Conservation (phyloP, 2,329 filamentous ascomycete species). For the Akanthomyces uredinophilus region DNA sequence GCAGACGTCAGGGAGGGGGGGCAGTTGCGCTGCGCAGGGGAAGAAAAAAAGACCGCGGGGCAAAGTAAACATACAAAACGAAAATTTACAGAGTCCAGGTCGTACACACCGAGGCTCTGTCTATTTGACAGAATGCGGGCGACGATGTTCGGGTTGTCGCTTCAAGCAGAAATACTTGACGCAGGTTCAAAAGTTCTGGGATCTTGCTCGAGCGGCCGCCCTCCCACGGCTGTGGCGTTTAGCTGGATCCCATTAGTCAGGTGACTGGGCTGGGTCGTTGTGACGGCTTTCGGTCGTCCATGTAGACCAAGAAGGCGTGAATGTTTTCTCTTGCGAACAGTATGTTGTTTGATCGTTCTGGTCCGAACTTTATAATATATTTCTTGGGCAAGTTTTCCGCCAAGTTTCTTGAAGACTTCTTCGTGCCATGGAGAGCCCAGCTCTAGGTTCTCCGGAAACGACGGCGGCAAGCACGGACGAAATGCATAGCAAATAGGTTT, state of each 20-base stretch:
- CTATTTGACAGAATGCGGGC: not conserved
- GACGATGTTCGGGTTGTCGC: not conserved
- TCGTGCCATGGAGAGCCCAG: too few species aligned
- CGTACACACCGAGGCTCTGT: too few species aligned
- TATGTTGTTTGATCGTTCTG: not conserved
- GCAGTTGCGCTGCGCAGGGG: conserved; percentile 1
- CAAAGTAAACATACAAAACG: conserved; percentile 2
- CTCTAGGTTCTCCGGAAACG: too few species aligned
- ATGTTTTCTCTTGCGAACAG: not conserved
- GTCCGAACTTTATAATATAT: too few species aligned
- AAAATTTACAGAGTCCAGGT: not conserved
- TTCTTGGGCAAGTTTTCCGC: too few species aligned
- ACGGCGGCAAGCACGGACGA: too few species aligned
- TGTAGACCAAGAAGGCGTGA: not conserved
- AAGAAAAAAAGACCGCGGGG: not conserved
- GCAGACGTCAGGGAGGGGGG: conserved; percentile 11
- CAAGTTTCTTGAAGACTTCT: not conserved
- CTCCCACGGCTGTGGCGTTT: conserved; percentile 15
- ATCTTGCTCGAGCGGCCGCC: conserved; percentile 12
- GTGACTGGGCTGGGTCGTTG: conserved; percentile 9
- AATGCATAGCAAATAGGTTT: too few species aligned
- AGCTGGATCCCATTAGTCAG: conserved; percentile 15
- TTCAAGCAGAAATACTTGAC: not conserved
- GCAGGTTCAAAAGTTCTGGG: conserved; percentile 11
- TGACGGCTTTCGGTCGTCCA: not conserved